Conservation (phyloP, 83 land plant species). For the Picea mariana region DNA sequence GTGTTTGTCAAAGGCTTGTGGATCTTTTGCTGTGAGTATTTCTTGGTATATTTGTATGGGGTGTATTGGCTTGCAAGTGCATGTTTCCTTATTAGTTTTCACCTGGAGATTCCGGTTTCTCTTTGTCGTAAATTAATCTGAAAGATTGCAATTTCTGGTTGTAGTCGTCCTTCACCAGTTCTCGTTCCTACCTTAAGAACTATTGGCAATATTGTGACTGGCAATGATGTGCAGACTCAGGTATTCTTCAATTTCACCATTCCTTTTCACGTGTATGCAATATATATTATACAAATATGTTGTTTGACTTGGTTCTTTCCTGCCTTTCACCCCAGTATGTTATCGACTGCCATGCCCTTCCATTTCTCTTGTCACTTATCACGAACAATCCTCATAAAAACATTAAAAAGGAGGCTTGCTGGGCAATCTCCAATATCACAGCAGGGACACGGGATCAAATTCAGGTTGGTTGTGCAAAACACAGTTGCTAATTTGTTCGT, state of each 20-base stretch:
- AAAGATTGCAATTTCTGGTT: neutral
- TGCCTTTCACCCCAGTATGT: neutral
- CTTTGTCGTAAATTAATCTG: neutral
- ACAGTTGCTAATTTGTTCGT: neutral
- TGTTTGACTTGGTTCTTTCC: neutral
- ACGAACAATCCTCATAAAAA: neutral
- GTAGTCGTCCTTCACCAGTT: conserved; percentile 32
- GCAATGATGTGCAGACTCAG: conserved; percentile 60
- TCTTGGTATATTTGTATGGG: neutral
- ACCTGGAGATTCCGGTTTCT: neutral
- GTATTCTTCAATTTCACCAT: conserved; percentile 12
- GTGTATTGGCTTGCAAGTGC: neutral
- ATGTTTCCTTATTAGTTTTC: neutral
- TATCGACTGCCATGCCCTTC: conserved; percentile 1
- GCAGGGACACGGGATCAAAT: conserved; percentile 8
- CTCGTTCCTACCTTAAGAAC: conserved; percentile 41
- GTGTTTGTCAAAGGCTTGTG: conserved; percentile 56
- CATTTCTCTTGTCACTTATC: conserved; percentile 5
- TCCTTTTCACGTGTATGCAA: neutral
- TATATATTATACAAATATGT: neutral
- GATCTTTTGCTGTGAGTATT: conserved; percentile 52
- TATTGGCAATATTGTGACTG: conserved; percentile 59
- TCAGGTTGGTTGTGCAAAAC: conserved; percentile 6
- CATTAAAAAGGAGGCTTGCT: conserved; percentile 9
- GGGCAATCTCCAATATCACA: conserved; percentile 17